phyloP scores from a whole-genome alignment of 495 filamentous ascomycete genomes.

The Xylaria longipes region DNA sequence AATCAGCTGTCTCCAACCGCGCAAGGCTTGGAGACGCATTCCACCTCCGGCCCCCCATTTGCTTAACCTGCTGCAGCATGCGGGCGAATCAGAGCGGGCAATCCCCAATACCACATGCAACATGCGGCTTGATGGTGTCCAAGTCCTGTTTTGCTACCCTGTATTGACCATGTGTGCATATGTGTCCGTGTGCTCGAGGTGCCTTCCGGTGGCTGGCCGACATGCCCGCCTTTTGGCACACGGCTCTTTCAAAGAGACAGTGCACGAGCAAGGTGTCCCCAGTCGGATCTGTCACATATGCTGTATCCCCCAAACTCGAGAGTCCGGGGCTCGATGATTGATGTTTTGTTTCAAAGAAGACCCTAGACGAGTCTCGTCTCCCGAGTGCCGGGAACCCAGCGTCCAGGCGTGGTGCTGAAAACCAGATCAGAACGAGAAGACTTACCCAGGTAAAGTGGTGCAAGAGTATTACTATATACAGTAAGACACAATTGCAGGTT shows the following conservation, averaged over 20 bases:
- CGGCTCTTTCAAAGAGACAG: conserved; percentile 6
- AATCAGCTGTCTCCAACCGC: conserved; percentile 42
- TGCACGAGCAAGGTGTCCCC: background rate
- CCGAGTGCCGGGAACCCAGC: conserved; percentile 18
- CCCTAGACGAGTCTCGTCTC: conserved; percentile 22
- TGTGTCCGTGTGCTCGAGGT: conserved; percentile 18
- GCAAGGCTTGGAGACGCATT: conserved; percentile 37
- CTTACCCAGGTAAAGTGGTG: background rate
- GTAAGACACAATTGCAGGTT: background rate
- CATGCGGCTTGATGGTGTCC: conserved; percentile 23
- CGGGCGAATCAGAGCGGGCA: conserved; percentile 37
- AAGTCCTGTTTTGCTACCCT: conserved; percentile 22
- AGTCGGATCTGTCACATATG: conserved; percentile 5
- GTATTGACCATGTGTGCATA: conserved; percentile 14
- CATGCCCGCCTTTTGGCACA: conserved; percentile 3
- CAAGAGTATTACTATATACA: conserved; percentile 8
- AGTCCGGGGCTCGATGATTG: background rate
- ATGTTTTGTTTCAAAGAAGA: conserved; percentile 21
- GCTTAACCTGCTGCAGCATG: conserved; percentile 32
- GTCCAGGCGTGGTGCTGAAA: conserved; percentile 10
- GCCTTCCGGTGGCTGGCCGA: background rate
- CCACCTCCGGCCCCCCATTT: conserved; percentile 36
- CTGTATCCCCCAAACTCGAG: conserved; percentile 6
- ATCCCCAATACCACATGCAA: conserved; percentile 31
- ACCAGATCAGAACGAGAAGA: conserved; percentile 9